Conservation (phyloP, 305 asterid species). For the Fraxinus albicans region DNA sequence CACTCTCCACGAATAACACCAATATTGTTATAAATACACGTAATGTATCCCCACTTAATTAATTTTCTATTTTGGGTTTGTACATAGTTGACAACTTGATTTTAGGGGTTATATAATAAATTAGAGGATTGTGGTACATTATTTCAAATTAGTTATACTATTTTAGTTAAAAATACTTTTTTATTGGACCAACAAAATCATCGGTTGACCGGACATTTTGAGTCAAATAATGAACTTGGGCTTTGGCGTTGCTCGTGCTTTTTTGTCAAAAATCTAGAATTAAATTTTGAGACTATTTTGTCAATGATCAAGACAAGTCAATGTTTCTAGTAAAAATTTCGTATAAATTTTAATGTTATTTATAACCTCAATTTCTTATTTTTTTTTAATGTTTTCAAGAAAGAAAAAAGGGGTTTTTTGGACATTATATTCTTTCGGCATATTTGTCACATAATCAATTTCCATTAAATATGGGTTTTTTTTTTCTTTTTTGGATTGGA, state of each 20-base stretch:
- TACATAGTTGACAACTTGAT: not conserved
- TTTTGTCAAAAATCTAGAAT: not conserved
- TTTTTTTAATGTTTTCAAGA: not conserved
- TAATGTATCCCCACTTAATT: not conserved
- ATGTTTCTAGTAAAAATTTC: not conserved
- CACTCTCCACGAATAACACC: conserved; percentile 12
- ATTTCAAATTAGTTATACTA: not conserved
- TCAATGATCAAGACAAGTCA: not conserved
- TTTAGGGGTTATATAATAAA: not conserved
- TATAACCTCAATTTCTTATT: not conserved
- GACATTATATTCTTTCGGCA: not conserved
- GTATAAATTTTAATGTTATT: not conserved
- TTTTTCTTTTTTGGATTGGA: not conserved
- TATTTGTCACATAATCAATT: not conserved
- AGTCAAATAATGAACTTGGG: not conserved
- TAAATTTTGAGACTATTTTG: not conserved
- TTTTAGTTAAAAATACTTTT: not conserved
- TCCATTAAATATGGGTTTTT: not conserved
- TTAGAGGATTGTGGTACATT: not conserved
- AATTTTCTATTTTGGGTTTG: not conserved
- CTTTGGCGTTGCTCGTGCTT: not conserved
- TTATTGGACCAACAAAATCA: not conserved
- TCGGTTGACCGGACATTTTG: not conserved
- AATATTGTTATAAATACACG: not conserved
- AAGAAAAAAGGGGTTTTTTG: not conserved